Evolutionary conservation across 179 eudicot species (phyloP), one percentile per base, ranked within the genome.

Genomic region (Beta lomatogona): DNA sequence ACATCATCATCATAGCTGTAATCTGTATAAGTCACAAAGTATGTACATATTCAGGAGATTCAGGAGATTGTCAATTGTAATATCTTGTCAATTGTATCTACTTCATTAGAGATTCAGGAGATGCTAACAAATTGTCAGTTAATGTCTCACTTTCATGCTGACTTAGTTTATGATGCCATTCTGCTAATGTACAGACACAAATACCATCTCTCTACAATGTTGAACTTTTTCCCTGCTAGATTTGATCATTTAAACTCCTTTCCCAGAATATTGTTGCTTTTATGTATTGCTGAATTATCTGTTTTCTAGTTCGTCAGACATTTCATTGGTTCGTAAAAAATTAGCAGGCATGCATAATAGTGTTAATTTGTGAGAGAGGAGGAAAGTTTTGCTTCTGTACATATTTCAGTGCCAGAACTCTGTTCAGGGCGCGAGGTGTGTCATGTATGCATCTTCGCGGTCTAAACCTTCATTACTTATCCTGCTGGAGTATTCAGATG

Each of bases 1-100:
- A 11, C 19, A 13, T 66, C 74, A 65, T 75, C 83, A 41, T 44
- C 52, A 9, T 75, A 57, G 67, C 45, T 48, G 22, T 53, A 45
- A 73, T 50, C 75, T 19, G 16, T 54, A 53, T 41, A 15, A 60
- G 25, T 74, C 67, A 54, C 10, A n/a, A 10, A 61, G 16, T 73
- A 16, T 72, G 55, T 21, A 21, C 60, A 50, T 25, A 9, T 1
- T 36, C 41, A 36, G 41, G 41, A 36, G 41, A 36, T 36, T 36
- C 41, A 36, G 41, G 44, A 44, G 45, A 28, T 65, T 61, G 61
- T 61, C 15, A 10, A 15, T 66, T 36, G 2, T 67, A 67, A 41
- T 67, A 67, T 36, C 18, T 31, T 66, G 25, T 60, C 25, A 60
- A 6, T 10, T 19, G 16, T 22, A 7, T 22, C 4, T n/a, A 22